Conservation (phyloP, 768 basidiomycete species). For the Termitomyces sp. region DNA sequence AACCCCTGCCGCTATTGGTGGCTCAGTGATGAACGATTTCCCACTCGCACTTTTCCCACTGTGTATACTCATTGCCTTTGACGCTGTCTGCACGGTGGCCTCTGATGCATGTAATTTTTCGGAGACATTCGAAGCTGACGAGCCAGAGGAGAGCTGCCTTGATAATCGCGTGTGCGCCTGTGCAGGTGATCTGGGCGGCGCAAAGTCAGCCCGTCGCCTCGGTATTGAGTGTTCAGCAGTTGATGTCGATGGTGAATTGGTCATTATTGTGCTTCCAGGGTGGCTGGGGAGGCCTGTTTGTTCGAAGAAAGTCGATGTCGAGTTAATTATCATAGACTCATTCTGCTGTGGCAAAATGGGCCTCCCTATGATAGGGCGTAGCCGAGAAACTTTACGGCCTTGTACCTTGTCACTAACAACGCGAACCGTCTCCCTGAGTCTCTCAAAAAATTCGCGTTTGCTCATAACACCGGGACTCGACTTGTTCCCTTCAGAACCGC, state of each 20-base stretch:
- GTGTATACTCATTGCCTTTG: constrained; percentile 52
- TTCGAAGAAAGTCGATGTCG: constrained; percentile 39
- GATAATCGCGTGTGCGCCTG: constrained; percentile 35
- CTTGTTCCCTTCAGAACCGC: constrained; percentile 28
- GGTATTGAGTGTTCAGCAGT: constrained; percentile 66
- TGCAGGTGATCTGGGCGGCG: constrained; percentile 48
- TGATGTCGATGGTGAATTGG: constrained; percentile 62
- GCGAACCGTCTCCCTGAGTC: constrained; percentile 60
- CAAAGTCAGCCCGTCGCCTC: constrained; percentile 66
- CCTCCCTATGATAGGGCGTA: constrained; percentile 55
- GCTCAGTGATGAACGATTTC: constrained; percentile 27
- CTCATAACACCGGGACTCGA: constrained; percentile 58
- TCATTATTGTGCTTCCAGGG: constrained; percentile 46
- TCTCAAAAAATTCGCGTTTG: constrained; percentile 67
- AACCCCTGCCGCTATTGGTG: constrained; percentile 26
- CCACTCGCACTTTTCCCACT: constrained; percentile 25
- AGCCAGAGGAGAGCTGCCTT: constrained; percentile 34
- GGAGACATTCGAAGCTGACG: constrained; percentile 31
- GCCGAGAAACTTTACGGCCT: constrained; percentile 29
- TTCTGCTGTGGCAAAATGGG: constrained; percentile 39
- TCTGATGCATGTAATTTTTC: constrained; percentile 37
- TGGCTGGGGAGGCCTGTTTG: constrained; percentile 35
- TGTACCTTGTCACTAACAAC: constrained; percentile 60
- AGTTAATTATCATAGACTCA: constrained; percentile 25
- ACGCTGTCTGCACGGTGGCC: constrained; percentile 44